Percentiles rank a stretch among this genome's conserved stretches.
Evolutionary conservation across 306 rosid species (phyloP).

Genomic region (Leucaena leucocephala): DNA sequence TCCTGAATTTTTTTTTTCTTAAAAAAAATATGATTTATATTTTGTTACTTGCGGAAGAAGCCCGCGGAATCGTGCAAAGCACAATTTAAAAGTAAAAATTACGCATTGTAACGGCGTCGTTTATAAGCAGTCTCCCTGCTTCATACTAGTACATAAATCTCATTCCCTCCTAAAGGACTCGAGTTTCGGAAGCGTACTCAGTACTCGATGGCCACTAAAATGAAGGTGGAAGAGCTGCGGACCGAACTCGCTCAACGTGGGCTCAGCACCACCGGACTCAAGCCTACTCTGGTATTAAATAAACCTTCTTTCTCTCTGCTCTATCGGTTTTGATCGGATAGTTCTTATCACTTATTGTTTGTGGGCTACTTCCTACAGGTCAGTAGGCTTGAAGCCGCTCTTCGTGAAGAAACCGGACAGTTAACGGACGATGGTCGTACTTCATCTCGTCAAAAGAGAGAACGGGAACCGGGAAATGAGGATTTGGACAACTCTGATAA

Average conservation of each 20-base stretch:
- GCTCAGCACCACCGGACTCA: conserved; percentile 65
- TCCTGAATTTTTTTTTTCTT: too few relatives aligned
- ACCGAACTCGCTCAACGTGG: conserved; percentile 71
- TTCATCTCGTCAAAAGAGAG: conserved; percentile 49
- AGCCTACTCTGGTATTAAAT: conserved; percentile 63
- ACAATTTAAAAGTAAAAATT: background rate
- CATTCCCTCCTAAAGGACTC: background rate
- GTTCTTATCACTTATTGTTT: background rate
- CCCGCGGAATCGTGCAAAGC: background rate
- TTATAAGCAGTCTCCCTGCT: background rate
- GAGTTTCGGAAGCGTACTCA: background rate
- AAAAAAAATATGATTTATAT: too few relatives aligned
- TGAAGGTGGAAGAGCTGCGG: conserved; percentile 79
- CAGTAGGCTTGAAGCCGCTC: conserved; percentile 61
- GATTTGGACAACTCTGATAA: conserved; percentile 38
- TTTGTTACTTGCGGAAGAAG: background rate
- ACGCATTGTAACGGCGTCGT: conserved; percentile 21
- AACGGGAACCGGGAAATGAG: conserved; percentile 43
- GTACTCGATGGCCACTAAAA: conserved; percentile 59
- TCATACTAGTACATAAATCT: too few relatives aligned
- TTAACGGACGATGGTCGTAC: conserved; percentile 19
- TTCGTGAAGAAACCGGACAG: conserved; percentile 48
- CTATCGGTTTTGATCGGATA: background rate
- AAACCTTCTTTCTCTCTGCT: too few relatives aligned
- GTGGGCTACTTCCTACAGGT: conserved; percentile 49